Base-by-base conservation (phyloP, 2,329 filamentous ascomycete species). In the Aureobasidium sp. region DNA sequence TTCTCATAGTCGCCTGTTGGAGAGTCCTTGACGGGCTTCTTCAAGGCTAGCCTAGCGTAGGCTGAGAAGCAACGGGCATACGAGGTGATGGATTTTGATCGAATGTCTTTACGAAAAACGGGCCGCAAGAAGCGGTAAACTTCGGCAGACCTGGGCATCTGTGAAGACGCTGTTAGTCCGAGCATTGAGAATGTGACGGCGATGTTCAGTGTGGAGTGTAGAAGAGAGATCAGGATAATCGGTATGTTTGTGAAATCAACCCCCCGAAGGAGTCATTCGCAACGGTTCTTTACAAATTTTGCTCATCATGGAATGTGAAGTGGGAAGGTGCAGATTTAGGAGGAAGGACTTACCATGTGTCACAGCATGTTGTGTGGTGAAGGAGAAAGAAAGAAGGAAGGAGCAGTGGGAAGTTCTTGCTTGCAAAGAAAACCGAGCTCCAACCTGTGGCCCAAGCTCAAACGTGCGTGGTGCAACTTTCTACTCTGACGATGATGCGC, bases 211-310 rank as follows among this genome's bases (percentile, higher is more conserved):
- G 59, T 47, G 45, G 35, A 45, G 45, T 27, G 19, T 53, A 14
- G n/a, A 35, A 47, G 44, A 39, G 45, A 48, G 44, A 65, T 77
- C 74, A 77, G 74, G 53, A 57, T 56, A 64, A 67, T 65, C 66
- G 67, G 70, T 67, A 71, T 69, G 68, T 71, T 17, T 58, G 71
- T 73, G 72, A 76, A 78, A 79, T 81, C 79, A 84, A 77, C 74
- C 76, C 75, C 75, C 75, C 73, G 74, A 70, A 69, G 77, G 76
- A 77, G 78, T 86, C 82, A 84, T 82, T 81, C 82, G 84, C 84
- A 86, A 84, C 84, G 84, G 84, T 87, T 86, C 84, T 85, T 77
- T 66, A 53, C 59, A 60, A 63, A 50, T 58, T 50, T 45, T 56
- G 61, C 64, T 68, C 67, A 68, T 68, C 67, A 60, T 54, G 48